Evolutionary conservation across 495 filamentous ascomycete genomes (phyloP).

Genomic region (Neurospora discreta): DNA sequence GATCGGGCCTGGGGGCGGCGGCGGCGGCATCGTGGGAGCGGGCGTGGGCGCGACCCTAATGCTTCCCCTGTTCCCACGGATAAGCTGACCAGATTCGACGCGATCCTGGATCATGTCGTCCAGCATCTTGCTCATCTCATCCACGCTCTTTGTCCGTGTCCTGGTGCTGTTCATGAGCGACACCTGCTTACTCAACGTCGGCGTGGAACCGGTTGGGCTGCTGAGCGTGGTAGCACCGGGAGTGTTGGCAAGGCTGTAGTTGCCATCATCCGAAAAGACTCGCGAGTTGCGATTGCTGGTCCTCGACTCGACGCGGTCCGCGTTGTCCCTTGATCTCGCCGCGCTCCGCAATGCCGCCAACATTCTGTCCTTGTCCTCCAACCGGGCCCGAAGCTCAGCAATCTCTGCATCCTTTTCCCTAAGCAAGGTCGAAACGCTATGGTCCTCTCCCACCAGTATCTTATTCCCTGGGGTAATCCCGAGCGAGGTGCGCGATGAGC

Average conservation of each 20-base stretch:
- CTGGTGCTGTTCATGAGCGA: constrained; percentile 22
- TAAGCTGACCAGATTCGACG: constrained; percentile 56
- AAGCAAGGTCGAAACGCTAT: constrained; percentile 53
- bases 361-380: constrained; percentile 97
- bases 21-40: constrained; percentile 2
- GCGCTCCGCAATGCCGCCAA: constrained; percentile 77
- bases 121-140: constrained; percentile 81
- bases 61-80: constrained; percentile 48
- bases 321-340: constrained; percentile 73
- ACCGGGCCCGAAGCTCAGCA: constrained; percentile 70
- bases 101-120: constrained; percentile 91
- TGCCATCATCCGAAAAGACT: constrained; percentile 6
- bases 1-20: not conserved
- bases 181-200: constrained; percentile 23
- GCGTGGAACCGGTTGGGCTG: constrained; percentile 24
- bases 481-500: constrained; percentile 73
- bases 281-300: constrained; percentile 35
- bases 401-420: constrained; percentile 93
- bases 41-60: constrained; percentile 32
- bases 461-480: constrained; percentile 49
- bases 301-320: constrained; percentile 43
- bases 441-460: constrained; percentile 53
- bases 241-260: constrained; percentile 21
- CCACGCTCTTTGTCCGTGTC: constrained; percentile 54
- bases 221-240: constrained; percentile 23